Conservation (phyloP, 331 rosid genomes). For the Rhamnella rubrinervis region DNA sequence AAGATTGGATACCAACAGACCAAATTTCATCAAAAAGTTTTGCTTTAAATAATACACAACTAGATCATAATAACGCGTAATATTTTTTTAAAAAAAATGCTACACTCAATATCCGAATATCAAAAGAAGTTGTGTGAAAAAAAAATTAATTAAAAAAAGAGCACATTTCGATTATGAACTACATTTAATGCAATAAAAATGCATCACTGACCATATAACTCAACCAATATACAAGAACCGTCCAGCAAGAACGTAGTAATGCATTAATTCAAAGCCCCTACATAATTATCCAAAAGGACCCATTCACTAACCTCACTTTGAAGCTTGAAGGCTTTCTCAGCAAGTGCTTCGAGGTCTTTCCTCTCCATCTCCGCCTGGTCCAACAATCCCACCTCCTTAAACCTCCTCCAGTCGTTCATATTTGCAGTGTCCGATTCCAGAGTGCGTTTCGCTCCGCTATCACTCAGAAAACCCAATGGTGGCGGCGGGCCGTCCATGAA, state of each 20-base stretch:
- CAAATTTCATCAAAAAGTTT: too few species aligned
- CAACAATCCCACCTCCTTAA: conserved; percentile 68
- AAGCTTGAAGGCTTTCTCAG: conserved; percentile 59
- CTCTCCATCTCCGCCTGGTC: conserved; percentile 69
- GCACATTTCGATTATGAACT: too few species aligned
- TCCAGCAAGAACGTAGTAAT: background rate
- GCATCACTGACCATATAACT: too few species aligned
- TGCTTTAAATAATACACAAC: too few species aligned
- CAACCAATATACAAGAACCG: background rate
- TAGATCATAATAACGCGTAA: too few species aligned
- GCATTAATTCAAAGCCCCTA: background rate
- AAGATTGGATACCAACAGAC: too few species aligned
- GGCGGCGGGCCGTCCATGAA: conserved; percentile 58
- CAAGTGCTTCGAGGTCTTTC: conserved; percentile 68
- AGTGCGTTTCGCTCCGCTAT: conserved; percentile 9
- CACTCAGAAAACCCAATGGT: conserved; percentile 62
- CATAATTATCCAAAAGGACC: background rate
- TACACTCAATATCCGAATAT: too few species aligned
- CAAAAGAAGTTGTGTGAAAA: too few species aligned
- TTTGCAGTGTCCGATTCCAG: conserved; percentile 39
- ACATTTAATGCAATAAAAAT: too few species aligned
- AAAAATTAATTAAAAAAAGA: too few species aligned
- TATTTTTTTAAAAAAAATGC: too few species aligned
- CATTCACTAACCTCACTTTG: conserved; percentile 54
- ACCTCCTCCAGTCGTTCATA: conserved; percentile 73